phyloP scores from a whole-genome alignment of 1,139 yeast species.

The Diutina siamensis region DNA sequence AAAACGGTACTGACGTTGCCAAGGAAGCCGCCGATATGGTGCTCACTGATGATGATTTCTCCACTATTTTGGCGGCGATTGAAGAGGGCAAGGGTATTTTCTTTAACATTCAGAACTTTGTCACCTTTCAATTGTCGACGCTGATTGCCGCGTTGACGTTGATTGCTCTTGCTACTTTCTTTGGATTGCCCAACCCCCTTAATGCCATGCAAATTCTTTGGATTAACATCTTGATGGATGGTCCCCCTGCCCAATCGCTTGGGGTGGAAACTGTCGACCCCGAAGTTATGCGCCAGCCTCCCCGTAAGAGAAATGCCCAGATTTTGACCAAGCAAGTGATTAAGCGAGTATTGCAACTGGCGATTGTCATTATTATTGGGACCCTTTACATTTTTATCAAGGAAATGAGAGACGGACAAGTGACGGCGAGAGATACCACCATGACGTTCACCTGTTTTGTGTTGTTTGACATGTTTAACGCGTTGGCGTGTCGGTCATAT shows the following conservation, averaged over 20 bases:
- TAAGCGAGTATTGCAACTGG: conserved; percentile 64
- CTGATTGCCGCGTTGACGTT: conserved; percentile 89
- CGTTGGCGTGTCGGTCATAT: conserved; percentile 80
- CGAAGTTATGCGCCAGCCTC: conserved; percentile 90
- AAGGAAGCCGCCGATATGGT: conserved; percentile 99
- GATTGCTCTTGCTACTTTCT: conserved; percentile 76
- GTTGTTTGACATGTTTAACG: conserved; percentile 90
- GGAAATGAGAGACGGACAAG: conserved; percentile 72
- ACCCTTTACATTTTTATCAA: conserved; percentile 74
- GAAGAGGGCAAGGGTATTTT: conserved; percentile 97
- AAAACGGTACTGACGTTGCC: conserved; percentile 95
- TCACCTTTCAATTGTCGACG: conserved; percentile 90
- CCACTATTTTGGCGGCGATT: conserved; percentile 83
- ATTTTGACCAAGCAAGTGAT: conserved; percentile 63
- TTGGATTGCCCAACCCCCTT: conserved; percentile 87
- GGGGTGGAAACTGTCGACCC: conserved; percentile 97
- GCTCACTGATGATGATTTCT: conserved; percentile 89
- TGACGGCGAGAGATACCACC: conserved; percentile 93
- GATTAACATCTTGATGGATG: conserved; percentile 97
- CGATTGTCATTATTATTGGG: conserved; percentile 59
- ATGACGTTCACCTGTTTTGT: conserved; percentile 98
- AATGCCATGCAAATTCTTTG: conserved; percentile 97
- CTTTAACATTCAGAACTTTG: conserved; percentile 84
- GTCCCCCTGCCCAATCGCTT: conserved; percentile 96
- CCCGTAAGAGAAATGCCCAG: conserved; percentile 74